These are phyloP conservation scores for Fusarium marasasianum DNA, from an alignment of 2,329 filamentous ascomycete species.

Conservation along the genomic window DNA sequence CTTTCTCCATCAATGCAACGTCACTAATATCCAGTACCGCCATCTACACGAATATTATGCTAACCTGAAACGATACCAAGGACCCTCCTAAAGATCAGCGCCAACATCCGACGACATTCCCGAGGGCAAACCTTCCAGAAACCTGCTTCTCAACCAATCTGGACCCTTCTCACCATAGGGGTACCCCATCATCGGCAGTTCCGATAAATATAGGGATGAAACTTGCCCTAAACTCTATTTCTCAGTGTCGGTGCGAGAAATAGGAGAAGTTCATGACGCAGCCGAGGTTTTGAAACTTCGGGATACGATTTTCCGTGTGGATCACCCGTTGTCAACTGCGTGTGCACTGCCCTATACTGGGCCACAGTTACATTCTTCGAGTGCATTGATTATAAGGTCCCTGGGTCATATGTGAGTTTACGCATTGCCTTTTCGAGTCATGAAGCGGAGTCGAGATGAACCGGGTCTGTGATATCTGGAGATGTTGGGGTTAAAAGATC, in stretches of 20 bases:
- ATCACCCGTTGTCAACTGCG: not conserved
- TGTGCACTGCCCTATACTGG: not conserved
- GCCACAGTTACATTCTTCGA: not conserved
- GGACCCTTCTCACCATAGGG: no score
- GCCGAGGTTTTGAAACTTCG: constrained; percentile 4
- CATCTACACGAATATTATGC: not conserved
- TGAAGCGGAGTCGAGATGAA: not conserved
- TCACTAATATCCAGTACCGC: not conserved
- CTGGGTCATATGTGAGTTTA: not conserved
- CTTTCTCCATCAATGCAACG: not conserved
- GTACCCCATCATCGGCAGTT: not conserved
- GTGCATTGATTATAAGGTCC: not conserved
- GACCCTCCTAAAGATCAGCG: not conserved
- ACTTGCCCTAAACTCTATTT: constrained; percentile 20
- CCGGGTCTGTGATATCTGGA: not conserved
- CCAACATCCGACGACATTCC: no score
- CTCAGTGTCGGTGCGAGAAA: not conserved
- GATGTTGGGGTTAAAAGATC: constrained; percentile 3
- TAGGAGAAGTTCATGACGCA: not conserved
- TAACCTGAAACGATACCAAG: constrained; percentile 14
- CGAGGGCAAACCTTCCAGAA: not conserved
- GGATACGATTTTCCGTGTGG: not conserved
- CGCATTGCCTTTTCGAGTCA: constrained; percentile 5
- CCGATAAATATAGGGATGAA: not conserved
- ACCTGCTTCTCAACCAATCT: not conserved